phyloP scores from a whole-genome alignment of 2,329 filamentous ascomycete species.

The Aspergillus uvarum region DNA sequence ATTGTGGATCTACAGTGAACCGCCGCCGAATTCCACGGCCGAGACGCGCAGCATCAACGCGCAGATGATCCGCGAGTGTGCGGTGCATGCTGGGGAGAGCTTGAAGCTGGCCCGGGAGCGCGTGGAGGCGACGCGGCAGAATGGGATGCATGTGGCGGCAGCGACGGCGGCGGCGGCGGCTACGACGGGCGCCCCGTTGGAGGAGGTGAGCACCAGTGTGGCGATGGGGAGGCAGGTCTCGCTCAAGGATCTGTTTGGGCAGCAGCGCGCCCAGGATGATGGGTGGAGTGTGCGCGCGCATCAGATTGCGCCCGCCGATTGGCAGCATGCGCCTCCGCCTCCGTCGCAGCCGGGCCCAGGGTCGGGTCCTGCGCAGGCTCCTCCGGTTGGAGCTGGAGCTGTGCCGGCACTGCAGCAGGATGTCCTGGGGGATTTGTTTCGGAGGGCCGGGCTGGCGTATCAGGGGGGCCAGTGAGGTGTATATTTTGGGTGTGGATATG shows the following conservation, averaged over 20 bases:
- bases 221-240: conserved; percentile 56
- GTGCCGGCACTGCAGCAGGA: conserved; percentile 29
- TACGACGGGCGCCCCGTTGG: conserved; percentile 31
- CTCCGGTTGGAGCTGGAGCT: conserved; percentile 5
- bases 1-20: conserved; percentile 65
- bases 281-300: conserved; percentile 53
- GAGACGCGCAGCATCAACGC: conserved; percentile 53
- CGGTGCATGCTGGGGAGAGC: conserved; percentile 52
- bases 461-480: conserved; percentile 19
- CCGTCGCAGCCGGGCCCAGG: conserved; percentile 13
- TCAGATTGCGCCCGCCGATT: conserved; percentile 27
- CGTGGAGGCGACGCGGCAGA: conserved; percentile 36
- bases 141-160: conserved; percentile 33
- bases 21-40: conserved; percentile 54
- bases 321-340: conserved; percentile 21
- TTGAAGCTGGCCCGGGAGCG: conserved; percentile 46
- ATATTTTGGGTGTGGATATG: not conserved
- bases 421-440: conserved; percentile 45
- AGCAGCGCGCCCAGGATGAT: conserved; percentile 54
- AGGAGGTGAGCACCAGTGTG: conserved; percentile 33
- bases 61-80: conserved; percentile 56
- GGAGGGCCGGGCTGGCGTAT: conserved; percentile 41
- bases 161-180: conserved; percentile 26
- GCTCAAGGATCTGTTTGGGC: conserved; percentile 55
- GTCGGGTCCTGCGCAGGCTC: not conserved